Conservation (phyloP, 805 yeast species). For the Metschnikowia henanensis region DNA sequence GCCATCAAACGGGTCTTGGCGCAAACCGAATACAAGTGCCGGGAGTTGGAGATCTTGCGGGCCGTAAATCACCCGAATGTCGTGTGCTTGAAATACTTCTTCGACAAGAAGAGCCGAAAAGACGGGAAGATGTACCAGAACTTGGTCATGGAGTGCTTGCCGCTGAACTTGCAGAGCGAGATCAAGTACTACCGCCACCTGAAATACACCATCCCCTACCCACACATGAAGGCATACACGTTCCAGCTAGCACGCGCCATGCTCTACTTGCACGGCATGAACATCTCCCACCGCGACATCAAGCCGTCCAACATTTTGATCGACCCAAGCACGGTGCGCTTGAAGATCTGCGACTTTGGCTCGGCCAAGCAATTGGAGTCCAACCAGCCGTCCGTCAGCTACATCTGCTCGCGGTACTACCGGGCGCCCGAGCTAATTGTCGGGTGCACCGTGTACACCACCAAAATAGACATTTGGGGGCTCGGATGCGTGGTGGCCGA, state of each 20-base stretch:
- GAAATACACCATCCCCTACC: slow-evolving; percentile 62
- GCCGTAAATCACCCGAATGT: slow-evolving; percentile 80
- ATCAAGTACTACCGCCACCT: slow-evolving; percentile 66
- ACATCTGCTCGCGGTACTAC: slow-evolving; percentile 93
- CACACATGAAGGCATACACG: slow-evolving; percentile 73
- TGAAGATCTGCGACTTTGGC: slow-evolving; percentile 85
- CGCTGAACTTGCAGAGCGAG: slow-evolving; percentile 76
- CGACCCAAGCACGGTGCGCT: slow-evolving; percentile 62
- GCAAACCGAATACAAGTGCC: slow-evolving; percentile 79
- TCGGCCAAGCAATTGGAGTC: slow-evolving; percentile 78
- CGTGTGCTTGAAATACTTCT: slow-evolving; percentile 66
- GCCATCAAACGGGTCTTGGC: slow-evolving; percentile 87
- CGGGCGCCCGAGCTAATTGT: slow-evolving; percentile 95
- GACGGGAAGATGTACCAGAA: slow-evolving; percentile 75
- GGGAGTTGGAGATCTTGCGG: slow-evolving; percentile 77
- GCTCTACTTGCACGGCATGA: slow-evolving; percentile 78
- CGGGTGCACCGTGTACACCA: slow-evolving; percentile 84
- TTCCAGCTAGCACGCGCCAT: slow-evolving; percentile 82
- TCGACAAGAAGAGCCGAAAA: slow-evolving; percentile 61
- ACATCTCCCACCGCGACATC: slow-evolving; percentile 81
- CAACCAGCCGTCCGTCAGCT: slow-evolving; percentile 86
- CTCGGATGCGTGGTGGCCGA: slow-evolving; percentile 96
- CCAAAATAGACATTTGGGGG: slow-evolving; percentile 97
- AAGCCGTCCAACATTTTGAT: slow-evolving; percentile 82
- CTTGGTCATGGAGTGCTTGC: slow-evolving; percentile 84